Evolutionary conservation across 257 asterid genomes (phyloP).

Genomic region (Marsdenia floribunda): DNA sequence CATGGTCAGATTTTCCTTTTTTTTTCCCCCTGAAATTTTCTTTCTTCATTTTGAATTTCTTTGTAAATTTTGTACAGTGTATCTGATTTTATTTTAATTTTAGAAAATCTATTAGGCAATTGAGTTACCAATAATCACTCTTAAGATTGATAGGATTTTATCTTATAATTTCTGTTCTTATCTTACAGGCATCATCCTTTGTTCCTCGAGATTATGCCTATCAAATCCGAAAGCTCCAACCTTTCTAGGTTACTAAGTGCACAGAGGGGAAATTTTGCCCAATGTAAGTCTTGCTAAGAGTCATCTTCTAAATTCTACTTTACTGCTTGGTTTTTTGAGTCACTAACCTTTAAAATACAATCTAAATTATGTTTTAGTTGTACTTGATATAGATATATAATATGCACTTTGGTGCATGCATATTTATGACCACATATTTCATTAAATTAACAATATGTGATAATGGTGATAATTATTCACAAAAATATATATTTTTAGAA

Average conservation of each 20-base stretch:
- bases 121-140: neutral
- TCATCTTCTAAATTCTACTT: constrained; percentile 3
- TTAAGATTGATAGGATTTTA: constrained; percentile 10
- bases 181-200: constrained; percentile 44
- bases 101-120: neutral
- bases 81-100: too few relatives aligned
- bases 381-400: neutral
- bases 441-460: neutral
- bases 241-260: constrained; percentile 38
- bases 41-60: too few relatives aligned
- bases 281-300: constrained; percentile 46
- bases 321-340: neutral
- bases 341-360: neutral
- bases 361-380: neutral
- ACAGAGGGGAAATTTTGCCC: constrained; percentile 43
- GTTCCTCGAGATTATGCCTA: constrained; percentile 35
- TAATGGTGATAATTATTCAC: too few relatives aligned
- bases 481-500: too few relatives aligned
- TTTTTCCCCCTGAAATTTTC: too few relatives aligned
- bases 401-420: neutral
- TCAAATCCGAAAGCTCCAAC: constrained; percentile 38
- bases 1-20: too few relatives aligned
- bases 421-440: neutral
- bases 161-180: constrained; percentile 17
- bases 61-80: too few relatives aligned